Base-by-base conservation (phyloP, 306 rosid genomes). In the Lupinus albus region DNA sequence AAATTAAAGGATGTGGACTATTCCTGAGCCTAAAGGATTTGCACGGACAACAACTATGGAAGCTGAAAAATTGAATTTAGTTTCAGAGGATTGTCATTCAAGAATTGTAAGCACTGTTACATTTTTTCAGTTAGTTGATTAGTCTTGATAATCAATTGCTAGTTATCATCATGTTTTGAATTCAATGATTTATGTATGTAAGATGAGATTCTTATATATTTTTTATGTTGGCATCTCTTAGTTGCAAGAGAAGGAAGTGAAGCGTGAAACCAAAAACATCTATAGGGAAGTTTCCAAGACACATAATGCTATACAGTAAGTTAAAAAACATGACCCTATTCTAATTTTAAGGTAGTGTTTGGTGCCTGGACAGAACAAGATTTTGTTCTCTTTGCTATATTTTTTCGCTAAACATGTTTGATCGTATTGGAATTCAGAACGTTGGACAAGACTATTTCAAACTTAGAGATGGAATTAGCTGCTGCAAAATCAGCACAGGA, bases 401-500 rank as follows among this genome's bases (percentile, higher is more conserved):
- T 69, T 61, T 8, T 7, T 14, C 28, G 28, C 21, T 7, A 46
- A 59, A 55, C 20, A 64, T 8, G 65, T 69, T n/a, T 5, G 65
- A 2, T 4, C 4, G 30, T 44, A 25, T 64, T 64, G 66, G 48
- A 59, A 70, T 72, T 46, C 53, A 94, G 99, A 69, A 86, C 95
- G 17, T 68, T 94, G 73, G 97, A 90, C 48, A 90, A 90, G 83
- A 94, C 96, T 12, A 88, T 90, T 70, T 94, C 97, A 21, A 88
- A 76, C 69, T 81, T 88, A 71, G 96, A 94, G 93, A 84, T 84
- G 88, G 99, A 94, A 62, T 80, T 94, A 71, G 87, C 94, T 32
- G 92, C 95, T 3, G 97, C 98, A 48, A 89, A 79, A 72, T 88
- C 98, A 39, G 83, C 87, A 14, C 97, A 89, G 39, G 97, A 93